These are phyloP conservation scores for Exophiala viscosa DNA, from an alignment of 2,329 filamentous ascomycete genomes.

Conservation along the genomic window DNA sequence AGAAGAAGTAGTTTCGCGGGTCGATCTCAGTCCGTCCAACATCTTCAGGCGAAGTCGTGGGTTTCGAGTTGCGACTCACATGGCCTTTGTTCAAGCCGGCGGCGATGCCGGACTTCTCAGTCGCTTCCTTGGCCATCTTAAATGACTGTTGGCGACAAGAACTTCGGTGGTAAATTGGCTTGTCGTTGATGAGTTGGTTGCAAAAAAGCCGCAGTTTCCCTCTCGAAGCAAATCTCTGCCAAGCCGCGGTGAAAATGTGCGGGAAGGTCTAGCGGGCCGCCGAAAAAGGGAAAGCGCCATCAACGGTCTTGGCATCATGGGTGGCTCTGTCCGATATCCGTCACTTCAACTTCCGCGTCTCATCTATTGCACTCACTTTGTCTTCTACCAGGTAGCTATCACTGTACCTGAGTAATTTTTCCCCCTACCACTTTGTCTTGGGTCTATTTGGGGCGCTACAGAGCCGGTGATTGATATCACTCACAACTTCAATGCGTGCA, in stretches of 20 bases:
- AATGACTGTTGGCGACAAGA: conserved; percentile 21
- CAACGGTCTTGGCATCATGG: conserved; percentile 6
- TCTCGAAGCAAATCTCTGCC: neutral
- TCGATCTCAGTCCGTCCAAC: neutral
- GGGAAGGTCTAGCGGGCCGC: conserved; percentile 16
- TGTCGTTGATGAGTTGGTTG: conserved; percentile 2
- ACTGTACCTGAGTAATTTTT: too few relatives aligned
- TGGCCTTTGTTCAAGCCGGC: conserved; percentile 63
- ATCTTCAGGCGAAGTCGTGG: neutral
- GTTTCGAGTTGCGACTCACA: conserved; percentile 49
- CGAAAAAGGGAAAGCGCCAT: conserved; percentile 9
- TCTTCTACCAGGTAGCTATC: too few relatives aligned
- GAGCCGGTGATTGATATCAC: neutral
- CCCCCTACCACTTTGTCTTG: too few relatives aligned
- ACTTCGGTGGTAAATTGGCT: neutral
- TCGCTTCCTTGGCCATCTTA: conserved; percentile 50
- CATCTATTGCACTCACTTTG: neutral
- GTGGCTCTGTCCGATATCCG: too few relatives aligned
- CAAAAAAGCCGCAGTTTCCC: conserved; percentile 5
- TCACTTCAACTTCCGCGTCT: too few relatives aligned
- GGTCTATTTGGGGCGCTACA: too few relatives aligned
- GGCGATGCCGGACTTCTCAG: conserved; percentile 48
- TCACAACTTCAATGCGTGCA: conserved; percentile 22
- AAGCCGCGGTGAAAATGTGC: conserved; percentile 4
- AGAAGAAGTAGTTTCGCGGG: too few relatives aligned